Evolutionary conservation across 768 basidiomycete species (phyloP).

Genomic region (Lenzites betulinus): DNA sequence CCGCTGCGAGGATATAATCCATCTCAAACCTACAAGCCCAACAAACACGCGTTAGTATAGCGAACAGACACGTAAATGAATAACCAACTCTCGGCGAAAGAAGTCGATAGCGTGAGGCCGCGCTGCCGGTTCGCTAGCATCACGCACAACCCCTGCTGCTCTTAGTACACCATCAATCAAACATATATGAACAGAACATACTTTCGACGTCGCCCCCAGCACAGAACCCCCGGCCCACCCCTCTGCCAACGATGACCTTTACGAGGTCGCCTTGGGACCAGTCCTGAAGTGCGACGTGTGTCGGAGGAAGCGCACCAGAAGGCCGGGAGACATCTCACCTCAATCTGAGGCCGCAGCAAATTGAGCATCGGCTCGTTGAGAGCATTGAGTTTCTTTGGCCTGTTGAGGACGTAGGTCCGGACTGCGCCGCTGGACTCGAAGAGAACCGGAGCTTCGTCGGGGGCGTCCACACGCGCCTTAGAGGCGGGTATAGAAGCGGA

Average conservation of each 20-base stretch:
- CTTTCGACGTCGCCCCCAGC: constrained; percentile 93
- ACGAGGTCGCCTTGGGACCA: constrained; percentile 75
- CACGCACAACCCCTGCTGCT: constrained; percentile 53
- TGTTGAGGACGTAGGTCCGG: constrained; percentile 77
- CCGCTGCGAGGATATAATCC: constrained; percentile 67
- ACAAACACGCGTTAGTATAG: neutral
- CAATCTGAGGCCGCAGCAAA: constrained; percentile 68
- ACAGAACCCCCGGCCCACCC: constrained; percentile 80
- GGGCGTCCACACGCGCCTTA: constrained; percentile 9
- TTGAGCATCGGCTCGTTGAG: constrained; percentile 79
- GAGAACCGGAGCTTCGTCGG: constrained; percentile 48
- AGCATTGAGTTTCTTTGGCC: constrained; percentile 79
- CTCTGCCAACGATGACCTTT: constrained; percentile 71
- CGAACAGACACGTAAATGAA: neutral
- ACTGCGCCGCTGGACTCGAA: constrained; percentile 68
- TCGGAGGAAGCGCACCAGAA: neutral
- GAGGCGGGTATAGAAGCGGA: constrained; percentile 6
- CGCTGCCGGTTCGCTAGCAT: constrained; percentile 52
- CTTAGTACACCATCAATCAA: constrained; percentile 8
- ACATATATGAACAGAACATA: constrained; percentile 41
- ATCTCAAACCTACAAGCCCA: constrained; percentile 64
- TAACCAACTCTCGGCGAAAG: constrained; percentile 84
- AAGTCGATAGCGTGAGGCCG: constrained; percentile 74
- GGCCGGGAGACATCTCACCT: constrained; percentile 45
- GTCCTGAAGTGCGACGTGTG: constrained; percentile 45